phyloP scores from a whole-genome alignment of 306 rosid species.

The Malus asiatica region DNA sequence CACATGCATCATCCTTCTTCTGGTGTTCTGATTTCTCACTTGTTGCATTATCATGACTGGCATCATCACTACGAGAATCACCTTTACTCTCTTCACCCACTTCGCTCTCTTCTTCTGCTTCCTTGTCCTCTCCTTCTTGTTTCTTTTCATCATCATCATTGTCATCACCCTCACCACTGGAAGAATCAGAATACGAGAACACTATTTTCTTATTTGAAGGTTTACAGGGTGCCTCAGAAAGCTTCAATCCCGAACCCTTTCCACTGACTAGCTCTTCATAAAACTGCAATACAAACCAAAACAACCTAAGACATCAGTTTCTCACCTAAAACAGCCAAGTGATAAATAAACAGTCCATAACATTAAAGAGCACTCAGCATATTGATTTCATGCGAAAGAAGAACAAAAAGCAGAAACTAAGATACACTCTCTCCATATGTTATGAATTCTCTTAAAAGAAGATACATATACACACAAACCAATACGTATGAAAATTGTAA shows the following conservation, averaged over 20 bases:
- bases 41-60: slow-evolving; percentile 11
- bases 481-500: not conserved
- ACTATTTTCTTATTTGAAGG: slow-evolving; percentile 69
- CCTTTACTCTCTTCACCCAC: slow-evolving; percentile 33
- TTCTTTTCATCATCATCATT: slow-evolving; percentile 18
- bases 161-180: slow-evolving; percentile 32
- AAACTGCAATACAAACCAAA: slow-evolving; percentile 43
- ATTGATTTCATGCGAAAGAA: not conserved
- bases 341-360: not conserved
- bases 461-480: not conserved
- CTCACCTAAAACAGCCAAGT: not conserved
- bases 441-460: not conserved
- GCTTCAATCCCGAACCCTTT: slow-evolving; percentile 30
- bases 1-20: slow-evolving; percentile 21
- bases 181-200: slow-evolving; percentile 67
- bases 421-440: not conserved
- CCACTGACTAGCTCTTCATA: slow-evolving; percentile 66
- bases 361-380: not conserved
- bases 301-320: not conserved
- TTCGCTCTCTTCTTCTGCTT: slow-evolving; percentile 23
- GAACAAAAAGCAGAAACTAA: not conserved
- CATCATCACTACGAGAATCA: slow-evolving; percentile 21
- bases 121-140: slow-evolving; percentile 5
- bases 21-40: slow-evolving; percentile 32
- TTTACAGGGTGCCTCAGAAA: slow-evolving; percentile 28